phyloP scores from a whole-genome alignment of 306 rosid genomes.

The Pyrus betulifolia region DNA sequence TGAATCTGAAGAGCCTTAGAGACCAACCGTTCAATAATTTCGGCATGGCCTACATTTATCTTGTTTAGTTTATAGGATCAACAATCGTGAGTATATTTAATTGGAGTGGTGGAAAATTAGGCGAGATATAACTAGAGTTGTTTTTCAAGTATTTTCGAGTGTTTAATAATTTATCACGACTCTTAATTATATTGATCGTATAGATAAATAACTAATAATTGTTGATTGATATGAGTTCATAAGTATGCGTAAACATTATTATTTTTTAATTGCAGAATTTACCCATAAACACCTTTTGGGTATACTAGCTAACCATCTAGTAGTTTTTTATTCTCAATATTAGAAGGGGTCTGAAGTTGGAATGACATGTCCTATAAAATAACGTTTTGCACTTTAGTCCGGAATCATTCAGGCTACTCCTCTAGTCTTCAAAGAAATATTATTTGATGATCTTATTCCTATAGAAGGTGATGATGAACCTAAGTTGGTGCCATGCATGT shows the following conservation, averaged over 20 bases:
- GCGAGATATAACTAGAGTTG: not conserved
- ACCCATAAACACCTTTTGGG: not conserved
- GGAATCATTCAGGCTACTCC: not conserved
- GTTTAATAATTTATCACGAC: not conserved
- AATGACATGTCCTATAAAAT: not conserved
- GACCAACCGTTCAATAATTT: slow-evolving; percentile 7
- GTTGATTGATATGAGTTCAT: not conserved
- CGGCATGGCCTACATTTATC: not conserved
- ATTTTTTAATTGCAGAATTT: no score
- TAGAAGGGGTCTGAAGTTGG: not conserved
- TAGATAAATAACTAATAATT: not conserved
- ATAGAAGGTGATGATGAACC: not conserved
- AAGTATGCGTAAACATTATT: no score
- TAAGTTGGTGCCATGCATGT: not conserved
- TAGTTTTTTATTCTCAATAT: not conserved
- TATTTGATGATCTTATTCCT: not conserved
- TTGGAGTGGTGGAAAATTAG: not conserved
- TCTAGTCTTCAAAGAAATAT: not conserved
- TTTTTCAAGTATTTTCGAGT: not conserved
- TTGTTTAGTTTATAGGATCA: not conserved
- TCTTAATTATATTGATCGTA: not conserved
- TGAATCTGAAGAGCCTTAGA: not conserved
- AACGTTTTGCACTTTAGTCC: not conserved
- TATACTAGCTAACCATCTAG: not conserved
- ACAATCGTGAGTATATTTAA: not conserved